Evolutionary conservation across 2,329 filamentous ascomycete genomes (phyloP).

Genomic region (Lojkania enalia): DNA sequence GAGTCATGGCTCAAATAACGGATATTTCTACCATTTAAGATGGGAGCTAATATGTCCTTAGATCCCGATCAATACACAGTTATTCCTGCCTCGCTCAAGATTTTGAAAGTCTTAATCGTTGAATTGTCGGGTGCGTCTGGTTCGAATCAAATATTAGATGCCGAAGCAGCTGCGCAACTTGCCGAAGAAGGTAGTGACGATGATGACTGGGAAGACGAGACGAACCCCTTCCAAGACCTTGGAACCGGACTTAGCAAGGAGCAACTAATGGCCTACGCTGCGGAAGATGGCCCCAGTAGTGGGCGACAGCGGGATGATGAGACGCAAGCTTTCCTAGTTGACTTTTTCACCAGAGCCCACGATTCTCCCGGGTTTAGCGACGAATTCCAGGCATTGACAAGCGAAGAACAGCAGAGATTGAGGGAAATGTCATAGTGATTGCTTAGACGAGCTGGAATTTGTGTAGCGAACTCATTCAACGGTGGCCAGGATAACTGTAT

Average conservation of each 20-base stretch:
- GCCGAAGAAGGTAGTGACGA: slow-evolving; percentile 69
- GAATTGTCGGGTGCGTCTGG: slow-evolving; percentile 84
- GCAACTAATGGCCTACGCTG: slow-evolving; percentile 79
- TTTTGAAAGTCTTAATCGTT: slow-evolving; percentile 92
- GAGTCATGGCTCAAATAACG: no score
- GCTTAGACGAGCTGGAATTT: no score
- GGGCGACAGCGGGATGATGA: slow-evolving; percentile 80
- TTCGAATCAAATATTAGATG: slow-evolving; percentile 57
- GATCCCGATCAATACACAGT: slow-evolving; percentile 89
- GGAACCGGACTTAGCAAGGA: slow-evolving; percentile 55
- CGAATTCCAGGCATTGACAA: slow-evolving; percentile 58
- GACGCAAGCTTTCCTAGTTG: slow-evolving; percentile 79
- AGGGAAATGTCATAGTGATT: slow-evolving; percentile 27
- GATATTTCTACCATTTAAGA: no score
- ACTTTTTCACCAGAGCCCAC: slow-evolving; percentile 71
- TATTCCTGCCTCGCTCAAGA: slow-evolving; percentile 87
- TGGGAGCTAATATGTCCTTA: no score
- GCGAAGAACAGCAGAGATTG: slow-evolving; percentile 59
- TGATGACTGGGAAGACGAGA: slow-evolving; percentile 79
- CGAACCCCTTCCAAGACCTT: slow-evolving; percentile 73
- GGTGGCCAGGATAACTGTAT: no score
- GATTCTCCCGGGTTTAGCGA: slow-evolving; percentile 59
- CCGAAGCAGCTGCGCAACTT: slow-evolving; percentile 62
- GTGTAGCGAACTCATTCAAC: no score
- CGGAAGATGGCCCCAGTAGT: slow-evolving; percentile 51